A percentile compares a stretch with the other conserved stretches of the same genome.
These are phyloP conservation scores for Cryptococcus amylolentus DNA, from an alignment of 1,284 basidiomycete species.

Conservation along the genomic window DNA sequence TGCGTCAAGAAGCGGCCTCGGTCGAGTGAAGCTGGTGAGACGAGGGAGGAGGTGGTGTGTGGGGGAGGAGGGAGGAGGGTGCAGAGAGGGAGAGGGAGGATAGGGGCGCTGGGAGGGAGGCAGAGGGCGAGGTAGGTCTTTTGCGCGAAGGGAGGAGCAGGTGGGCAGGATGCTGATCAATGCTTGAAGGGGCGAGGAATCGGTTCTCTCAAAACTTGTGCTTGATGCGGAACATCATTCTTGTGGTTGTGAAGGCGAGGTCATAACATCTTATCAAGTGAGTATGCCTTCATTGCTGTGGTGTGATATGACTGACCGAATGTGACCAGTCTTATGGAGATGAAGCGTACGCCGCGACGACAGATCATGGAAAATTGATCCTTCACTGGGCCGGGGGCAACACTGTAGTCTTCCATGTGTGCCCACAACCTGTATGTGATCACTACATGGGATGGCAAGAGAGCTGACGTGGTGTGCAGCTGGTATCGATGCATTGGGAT, in stretches of 20 bases:
- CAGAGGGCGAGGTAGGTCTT: slow-evolving; percentile 1
- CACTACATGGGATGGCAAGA: background rate
- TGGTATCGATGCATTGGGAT: slow-evolving; percentile 34
- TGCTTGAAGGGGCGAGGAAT: slow-evolving; percentile 3
- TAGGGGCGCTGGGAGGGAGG: background rate
- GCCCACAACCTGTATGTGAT: slow-evolving; percentile 22
- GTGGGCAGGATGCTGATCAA: background rate
- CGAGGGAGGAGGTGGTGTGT: background rate
- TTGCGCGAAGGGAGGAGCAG: background rate
- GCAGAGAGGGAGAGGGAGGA: slow-evolving; percentile 4
- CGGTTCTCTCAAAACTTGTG: slow-evolving; percentile 7
- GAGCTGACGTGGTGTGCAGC: slow-evolving; percentile 7
- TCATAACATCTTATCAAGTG: slow-evolving; percentile 30
- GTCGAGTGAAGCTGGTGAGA: background rate
- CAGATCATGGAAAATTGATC: slow-evolving; percentile 39
- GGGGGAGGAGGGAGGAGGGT: background rate
- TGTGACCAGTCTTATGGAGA: slow-evolving; percentile 15
- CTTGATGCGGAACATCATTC: slow-evolving; percentile 11
- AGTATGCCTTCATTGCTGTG: background rate
- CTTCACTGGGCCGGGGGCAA: slow-evolving; percentile 19
- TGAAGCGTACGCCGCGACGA: slow-evolving; percentile 29
- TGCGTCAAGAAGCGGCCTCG: background rate
- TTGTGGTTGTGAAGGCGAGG: slow-evolving; percentile 31
- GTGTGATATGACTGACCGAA: background rate
- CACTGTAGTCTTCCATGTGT: slow-evolving; percentile 21